Percentiles rank a stretch among this genome's conserved stretches.
phyloP scores from a whole-genome alignment of 2,329 filamentous ascomycete species.

The Phyllosticta ampelicida region DNA sequence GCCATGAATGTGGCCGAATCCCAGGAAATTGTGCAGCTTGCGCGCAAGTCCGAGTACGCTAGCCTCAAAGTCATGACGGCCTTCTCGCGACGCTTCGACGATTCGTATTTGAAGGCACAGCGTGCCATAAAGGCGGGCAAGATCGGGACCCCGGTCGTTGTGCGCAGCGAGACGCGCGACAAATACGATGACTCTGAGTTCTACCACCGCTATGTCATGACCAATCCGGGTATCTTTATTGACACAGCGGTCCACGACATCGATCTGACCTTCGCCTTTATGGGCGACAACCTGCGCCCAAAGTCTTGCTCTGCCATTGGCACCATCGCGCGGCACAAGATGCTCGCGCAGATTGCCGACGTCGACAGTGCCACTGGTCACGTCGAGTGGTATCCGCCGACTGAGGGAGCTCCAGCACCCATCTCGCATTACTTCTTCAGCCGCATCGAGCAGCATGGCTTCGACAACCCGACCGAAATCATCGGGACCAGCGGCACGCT shows the following conservation, averaged over 20 bases:
- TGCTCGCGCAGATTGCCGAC: conserved; percentile 29
- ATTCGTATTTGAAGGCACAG: conserved; percentile 29
- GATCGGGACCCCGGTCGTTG: conserved; percentile 31
- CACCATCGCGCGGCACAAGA: conserved; percentile 26
- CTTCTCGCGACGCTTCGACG: conserved; percentile 38
- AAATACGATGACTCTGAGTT: conserved; percentile 12
- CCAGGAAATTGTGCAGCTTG: conserved; percentile 23
- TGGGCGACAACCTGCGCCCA: conserved; percentile 25
- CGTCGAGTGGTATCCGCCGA: conserved; percentile 30
- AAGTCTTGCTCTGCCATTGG: conserved; percentile 30
- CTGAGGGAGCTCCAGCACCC: conserved; percentile 20
- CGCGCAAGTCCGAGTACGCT: conserved; percentile 20
- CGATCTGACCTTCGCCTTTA: conserved; percentile 34
- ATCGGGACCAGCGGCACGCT: conserved; percentile 24
- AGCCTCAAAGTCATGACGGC: conserved; percentile 35
- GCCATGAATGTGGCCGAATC: conserved; percentile 21
- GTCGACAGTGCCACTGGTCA: conserved; percentile 37
- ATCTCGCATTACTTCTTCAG: conserved; percentile 37
- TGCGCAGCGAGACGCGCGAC: conserved; percentile 35
- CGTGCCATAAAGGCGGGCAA: conserved; percentile 25
- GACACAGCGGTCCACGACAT: conserved; percentile 37
- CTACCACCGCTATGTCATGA: conserved; percentile 7
- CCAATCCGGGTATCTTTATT: conserved; percentile 31
- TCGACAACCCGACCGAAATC: conserved; percentile 35
- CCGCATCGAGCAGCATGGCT: conserved; percentile 33